Evolutionary conservation across 1,284 basidiomycete species (phyloP).

Genomic region (Sanghuangporus weigelae): DNA sequence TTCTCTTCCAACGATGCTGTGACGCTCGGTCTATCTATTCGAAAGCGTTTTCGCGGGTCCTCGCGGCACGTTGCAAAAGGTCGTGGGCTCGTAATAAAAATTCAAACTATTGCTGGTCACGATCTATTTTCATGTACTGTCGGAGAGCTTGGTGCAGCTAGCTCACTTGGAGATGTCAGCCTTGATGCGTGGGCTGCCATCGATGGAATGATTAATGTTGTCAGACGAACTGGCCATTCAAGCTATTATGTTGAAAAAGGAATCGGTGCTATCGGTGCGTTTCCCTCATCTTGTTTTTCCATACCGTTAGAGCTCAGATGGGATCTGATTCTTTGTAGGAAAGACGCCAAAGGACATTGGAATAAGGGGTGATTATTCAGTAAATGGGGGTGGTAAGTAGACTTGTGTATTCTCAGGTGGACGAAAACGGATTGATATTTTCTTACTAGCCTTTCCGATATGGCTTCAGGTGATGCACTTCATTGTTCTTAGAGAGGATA

Average conservation of each 20-base stretch:
- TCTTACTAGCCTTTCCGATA: constrained; percentile 64
- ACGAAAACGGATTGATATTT: neutral
- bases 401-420: neutral
- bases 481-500: constrained; percentile 3
- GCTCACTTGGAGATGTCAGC: constrained; percentile 68
- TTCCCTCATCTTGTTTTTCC: neutral
- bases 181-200: constrained; percentile 73
- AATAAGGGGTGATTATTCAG: constrained; percentile 53
- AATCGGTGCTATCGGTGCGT: constrained; percentile 60
- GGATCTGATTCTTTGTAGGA: constrained; percentile 22
- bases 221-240: constrained; percentile 74
- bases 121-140: constrained; percentile 76
- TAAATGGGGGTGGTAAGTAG: constrained; percentile 69
- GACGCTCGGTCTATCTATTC: constrained; percentile 70
- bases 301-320: neutral
- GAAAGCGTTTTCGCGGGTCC: constrained; percentile 73
- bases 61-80: constrained; percentile 60
- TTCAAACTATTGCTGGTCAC: constrained; percentile 73
- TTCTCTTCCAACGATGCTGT: constrained; percentile 75
- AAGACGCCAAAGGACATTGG: constrained; percentile 68
- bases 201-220: constrained; percentile 74
- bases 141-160: constrained; percentile 61
- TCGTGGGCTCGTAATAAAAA: constrained; percentile 71
- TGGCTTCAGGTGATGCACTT: constrained; percentile 61
- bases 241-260: constrained; percentile 80